Conservation (phyloP, 2,329 filamentous ascomycete genomes). For the Penicillium capsulatum region DNA sequence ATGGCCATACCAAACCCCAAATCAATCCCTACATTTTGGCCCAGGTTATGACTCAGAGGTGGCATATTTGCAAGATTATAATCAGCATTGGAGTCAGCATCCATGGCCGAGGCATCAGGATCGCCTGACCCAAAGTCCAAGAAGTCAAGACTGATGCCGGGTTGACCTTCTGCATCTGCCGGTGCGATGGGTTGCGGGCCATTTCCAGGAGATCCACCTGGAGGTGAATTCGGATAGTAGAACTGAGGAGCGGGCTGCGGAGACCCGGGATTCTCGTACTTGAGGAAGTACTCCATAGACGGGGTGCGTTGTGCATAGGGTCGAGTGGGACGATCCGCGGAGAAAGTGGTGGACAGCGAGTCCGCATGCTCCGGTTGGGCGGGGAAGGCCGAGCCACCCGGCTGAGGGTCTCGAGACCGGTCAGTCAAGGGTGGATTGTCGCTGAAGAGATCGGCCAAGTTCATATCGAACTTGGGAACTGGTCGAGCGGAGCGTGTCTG, state of each 20-base stretch:
- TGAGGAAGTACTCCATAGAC: conserved; percentile 34
- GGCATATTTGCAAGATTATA: conserved; percentile 29
- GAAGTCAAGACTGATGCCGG: conserved; percentile 51
- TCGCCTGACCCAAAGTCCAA: conserved; percentile 48
- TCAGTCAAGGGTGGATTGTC: conserved; percentile 40
- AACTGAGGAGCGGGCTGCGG: conserved; percentile 32
- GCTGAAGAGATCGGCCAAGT: conserved; percentile 50
- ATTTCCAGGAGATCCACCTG: conserved; percentile 31
- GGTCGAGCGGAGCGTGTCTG: conserved; percentile 42
- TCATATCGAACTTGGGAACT: conserved; percentile 57
- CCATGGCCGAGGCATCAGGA: conserved; percentile 24
- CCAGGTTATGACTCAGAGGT: conserved; percentile 27
- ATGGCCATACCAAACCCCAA: conserved; percentile 45
- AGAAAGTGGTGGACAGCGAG: conserved; percentile 20
- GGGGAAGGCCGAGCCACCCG: conserved; percentile 26
- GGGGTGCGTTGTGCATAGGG: conserved; percentile 27
- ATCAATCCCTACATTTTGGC: conserved; percentile 42
- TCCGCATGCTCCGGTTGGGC: conserved; percentile 24
- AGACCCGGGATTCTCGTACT: conserved; percentile 34
- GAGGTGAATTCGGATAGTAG: conserved; percentile 34
- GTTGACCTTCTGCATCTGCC: conserved; percentile 21
- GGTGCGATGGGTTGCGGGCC: conserved; percentile 21
- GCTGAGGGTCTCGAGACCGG: conserved; percentile 29
- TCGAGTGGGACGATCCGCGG: conserved; percentile 21
- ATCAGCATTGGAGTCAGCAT: conserved; percentile 29